Evolutionary conservation across 2,329 filamentous ascomycete species (phyloP).

Genomic region (Ophiostoma sp.): DNA sequence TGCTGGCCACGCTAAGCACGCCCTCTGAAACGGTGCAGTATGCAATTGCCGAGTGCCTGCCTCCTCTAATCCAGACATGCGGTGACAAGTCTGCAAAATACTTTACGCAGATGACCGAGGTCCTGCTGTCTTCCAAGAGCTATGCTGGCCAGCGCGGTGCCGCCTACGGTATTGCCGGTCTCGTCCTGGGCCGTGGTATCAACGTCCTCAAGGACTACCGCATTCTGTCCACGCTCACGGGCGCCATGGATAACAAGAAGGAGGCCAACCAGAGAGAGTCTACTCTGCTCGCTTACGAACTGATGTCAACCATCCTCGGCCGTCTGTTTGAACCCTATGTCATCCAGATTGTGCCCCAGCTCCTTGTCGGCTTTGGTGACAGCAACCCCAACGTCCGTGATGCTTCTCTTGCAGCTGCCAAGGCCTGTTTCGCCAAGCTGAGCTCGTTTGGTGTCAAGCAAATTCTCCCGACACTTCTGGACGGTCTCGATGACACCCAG

Average conservation of each 20-base stretch:
- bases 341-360: conserved; percentile 87
- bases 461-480: conserved; percentile 83
- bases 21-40: conserved; percentile 97
- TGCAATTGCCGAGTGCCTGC: conserved; percentile 88
- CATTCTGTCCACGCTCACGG: conserved; percentile 73
- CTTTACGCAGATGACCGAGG: conserved; percentile 72
- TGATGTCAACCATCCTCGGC: conserved; percentile 79
- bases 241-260: conserved; percentile 91
- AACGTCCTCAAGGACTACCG: conserved; percentile 75
- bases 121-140: conserved; percentile 78
- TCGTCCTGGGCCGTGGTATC: conserved; percentile 84
- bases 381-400: conserved; percentile 83
- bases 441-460: conserved; percentile 96
- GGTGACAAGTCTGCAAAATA: conserved; percentile 73
- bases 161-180: conserved; percentile 87
- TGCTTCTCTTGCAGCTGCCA: conserved; percentile 85
- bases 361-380: conserved; percentile 86
- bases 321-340: conserved; percentile 93
- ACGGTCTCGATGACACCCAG: conserved; percentile 88
- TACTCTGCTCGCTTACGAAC: conserved; percentile 82
- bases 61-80: conserved; percentile 79
- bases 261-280: conserved; percentile 84
- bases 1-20: conserved; percentile 82
- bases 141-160: conserved; percentile 91
- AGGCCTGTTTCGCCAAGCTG: conserved; percentile 85